Conservation (phyloP, 2,329 filamentous ascomycete genomes). For the Pseudogymnoascus pannorum region DNA sequence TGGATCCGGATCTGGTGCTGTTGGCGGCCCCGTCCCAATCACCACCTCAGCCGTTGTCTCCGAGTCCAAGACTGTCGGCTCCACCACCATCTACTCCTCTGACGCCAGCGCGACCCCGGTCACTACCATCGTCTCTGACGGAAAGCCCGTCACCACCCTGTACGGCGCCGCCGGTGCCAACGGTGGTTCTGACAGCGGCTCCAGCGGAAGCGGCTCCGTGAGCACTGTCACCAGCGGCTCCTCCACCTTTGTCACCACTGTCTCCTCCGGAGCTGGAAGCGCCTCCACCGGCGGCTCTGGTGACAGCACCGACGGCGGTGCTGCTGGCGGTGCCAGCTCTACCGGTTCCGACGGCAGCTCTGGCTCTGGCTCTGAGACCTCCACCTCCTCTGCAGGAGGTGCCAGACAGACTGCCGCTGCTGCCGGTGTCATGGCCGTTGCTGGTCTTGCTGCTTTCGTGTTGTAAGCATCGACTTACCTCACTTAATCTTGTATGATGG, state of each 20-base stretch:
- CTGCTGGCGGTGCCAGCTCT: conserved; percentile 13
- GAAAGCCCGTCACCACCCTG: not conserved
- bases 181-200: not conserved
- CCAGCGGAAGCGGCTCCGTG: conserved; percentile 14
- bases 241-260: conserved; percentile 19
- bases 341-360: conserved; percentile 2
- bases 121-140: not conserved
- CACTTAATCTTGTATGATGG: not conserved
- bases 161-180: not conserved
- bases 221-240: conserved; percentile 19
- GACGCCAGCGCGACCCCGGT: conserved; percentile 1
- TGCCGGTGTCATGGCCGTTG: conserved; percentile 6
- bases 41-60: conserved; percentile 1
- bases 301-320: not conserved
- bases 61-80: conserved; percentile 10
- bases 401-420: conserved; percentile 4
- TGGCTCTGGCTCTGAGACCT: conserved; percentile 8
- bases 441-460: conserved; percentile 7
- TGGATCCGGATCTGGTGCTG: not conserved
- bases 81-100: conserved; percentile 10
- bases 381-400: conserved; percentile 12
- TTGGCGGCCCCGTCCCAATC: conserved; percentile 2
- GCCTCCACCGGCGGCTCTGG: not conserved
- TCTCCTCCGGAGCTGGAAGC: conserved; percentile 12
- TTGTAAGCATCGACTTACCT: not conserved